Evolutionary conservation across 345 rosid genomes (phyloP), one percentile per base, ranked within the genome.

Genomic region (Lepidium africanum): DNA sequence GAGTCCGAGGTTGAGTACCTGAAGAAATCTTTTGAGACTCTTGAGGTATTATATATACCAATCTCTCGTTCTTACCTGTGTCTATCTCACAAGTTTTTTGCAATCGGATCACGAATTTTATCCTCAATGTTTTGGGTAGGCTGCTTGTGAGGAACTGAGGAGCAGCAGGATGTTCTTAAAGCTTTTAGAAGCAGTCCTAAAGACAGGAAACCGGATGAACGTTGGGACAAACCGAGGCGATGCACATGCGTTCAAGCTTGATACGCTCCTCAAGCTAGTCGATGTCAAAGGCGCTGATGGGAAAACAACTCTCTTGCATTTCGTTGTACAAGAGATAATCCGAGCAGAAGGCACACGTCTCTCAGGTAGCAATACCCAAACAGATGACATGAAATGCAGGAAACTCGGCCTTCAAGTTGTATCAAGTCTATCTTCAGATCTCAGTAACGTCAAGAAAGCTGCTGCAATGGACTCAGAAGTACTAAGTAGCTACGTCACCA

Each of bases 131-230:
- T 47, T 19, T 70, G 19, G 30, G 12, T 91, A 94, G 99, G 84
- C 80, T 70, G 97, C 99, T 69, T 94, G 97, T 71, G 99, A 91
- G 75, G 99, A 94, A 67, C 80, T 94, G 27, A 86, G 96, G 65
- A 91, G 65, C 52, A 89, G 89, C 67, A 84, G 91, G 77, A 89
- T 94, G 99, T 94, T 94, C 76, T 67, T 94, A 60, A 94, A 91
- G 79, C 96, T 94, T 35, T 64, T 94, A 6, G 97, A 94, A 81
- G 97, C 99, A 43, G 96, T 94, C 25, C 89, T 94, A 64, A 94
- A 91, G 82, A 94, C 99, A 3, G 99, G 99, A 58, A 94, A 94
- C 83, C 91, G 99, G 35, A 94, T 94, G 99, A 94, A 94, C 46
- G 91, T 91, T 40, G 99, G 99, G 46, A 94, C 99, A 37, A 91